A percentile compares a stretch with the other conserved stretches of the same genome.
Conservation (phyloP, 1,284 basidiomycete species). For the Sanghuangporus weigelae region DNA sequence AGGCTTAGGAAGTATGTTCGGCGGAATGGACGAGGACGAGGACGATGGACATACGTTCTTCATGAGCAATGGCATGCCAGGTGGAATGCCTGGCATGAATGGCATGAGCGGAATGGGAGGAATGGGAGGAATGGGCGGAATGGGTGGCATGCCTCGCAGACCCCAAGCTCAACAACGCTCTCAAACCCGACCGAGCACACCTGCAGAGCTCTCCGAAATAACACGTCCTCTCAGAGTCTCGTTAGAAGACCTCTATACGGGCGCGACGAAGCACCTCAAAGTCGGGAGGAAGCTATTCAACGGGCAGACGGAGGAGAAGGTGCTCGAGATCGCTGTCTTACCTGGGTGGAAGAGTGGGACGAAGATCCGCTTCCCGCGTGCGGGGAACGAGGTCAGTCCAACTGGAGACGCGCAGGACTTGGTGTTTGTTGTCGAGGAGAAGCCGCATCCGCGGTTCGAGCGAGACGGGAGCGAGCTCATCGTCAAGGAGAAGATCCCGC, state of each 20-base stretch:
- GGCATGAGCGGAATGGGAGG: slow-evolving; percentile 13
- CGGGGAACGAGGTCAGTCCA: slow-evolving; percentile 76
- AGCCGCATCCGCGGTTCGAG: slow-evolving; percentile 71
- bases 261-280: slow-evolving; percentile 87
- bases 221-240: slow-evolving; percentile 82
- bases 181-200: slow-evolving; percentile 23
- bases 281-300: slow-evolving; percentile 71
- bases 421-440: slow-evolving; percentile 90
- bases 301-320: slow-evolving; percentile 84
- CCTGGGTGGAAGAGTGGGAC: slow-evolving; percentile 89
- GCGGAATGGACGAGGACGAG: slow-evolving; percentile 42
- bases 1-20: slow-evolving; percentile 32
- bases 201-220: slow-evolving; percentile 52
- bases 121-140: slow-evolving; percentile 7
- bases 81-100: slow-evolving; percentile 49
- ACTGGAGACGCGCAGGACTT: slow-evolving; percentile 77
- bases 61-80: slow-evolving; percentile 39
- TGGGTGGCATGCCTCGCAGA: slow-evolving; percentile 15
- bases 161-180: slow-evolving; percentile 22
- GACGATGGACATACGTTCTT: slow-evolving; percentile 34
- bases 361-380: slow-evolving; percentile 83
- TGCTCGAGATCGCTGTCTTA: slow-evolving; percentile 83
- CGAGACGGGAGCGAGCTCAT: slow-evolving; percentile 81
- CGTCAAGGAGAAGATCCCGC: slow-evolving; percentile 53
- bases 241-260: slow-evolving; percentile 88